Evolutionary conservation across 495 filamentous ascomycete genomes (phyloP), one percentile per base, ranked within the genome.

Genomic region (Cudoniella acicularis): DNA sequence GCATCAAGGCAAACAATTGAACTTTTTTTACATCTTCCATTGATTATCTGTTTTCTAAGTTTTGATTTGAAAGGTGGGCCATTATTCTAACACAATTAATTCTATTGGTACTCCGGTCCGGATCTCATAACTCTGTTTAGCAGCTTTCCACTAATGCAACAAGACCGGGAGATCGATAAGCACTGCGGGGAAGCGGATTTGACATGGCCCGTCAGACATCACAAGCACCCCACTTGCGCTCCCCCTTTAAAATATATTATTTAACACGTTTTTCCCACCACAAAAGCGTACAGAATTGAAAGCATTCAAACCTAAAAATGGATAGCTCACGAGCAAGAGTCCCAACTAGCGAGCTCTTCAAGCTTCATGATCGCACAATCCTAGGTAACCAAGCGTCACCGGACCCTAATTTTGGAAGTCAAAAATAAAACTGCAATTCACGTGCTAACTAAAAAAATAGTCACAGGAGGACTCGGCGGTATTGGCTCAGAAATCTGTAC

Each of bases 301-400:
- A n/a, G n/a, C n/a, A n/a, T n/a, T n/a, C n/a, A n/a, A n/a, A 36
- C 30, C 4, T 13, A 36, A 36, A 6, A 13, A 13, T 13, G 4
- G 30, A 36, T 4, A 36, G 4, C 13, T 36, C 30, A 36, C 30
- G 13, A 36, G 6, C 30, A 36, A 36, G 13, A 36, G 13, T 48
- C 17, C 45, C 45, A 48, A 48, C 45, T 8, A 48, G 21, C 17
- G 45, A 48, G 21, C 21, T 48, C n/a, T 48, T 48, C 21, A 48
- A 22, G 16, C 21, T 48, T 17, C 4, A 48, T 17, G n/a, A 48
- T 17, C 45, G 45, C 21, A 48, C 45, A 48, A 17, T 48, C 17
- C 45, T 48, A 48, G 45, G 45, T 48, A 48, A 8, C 16, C 17
- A 17, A 48, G 59, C 69, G 50, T 73, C 70, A 0, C 6, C 45